phyloP scores from a whole-genome alignment of 2,329 filamentous ascomycete genomes.

The Hymenoscyphus infarciens region DNA sequence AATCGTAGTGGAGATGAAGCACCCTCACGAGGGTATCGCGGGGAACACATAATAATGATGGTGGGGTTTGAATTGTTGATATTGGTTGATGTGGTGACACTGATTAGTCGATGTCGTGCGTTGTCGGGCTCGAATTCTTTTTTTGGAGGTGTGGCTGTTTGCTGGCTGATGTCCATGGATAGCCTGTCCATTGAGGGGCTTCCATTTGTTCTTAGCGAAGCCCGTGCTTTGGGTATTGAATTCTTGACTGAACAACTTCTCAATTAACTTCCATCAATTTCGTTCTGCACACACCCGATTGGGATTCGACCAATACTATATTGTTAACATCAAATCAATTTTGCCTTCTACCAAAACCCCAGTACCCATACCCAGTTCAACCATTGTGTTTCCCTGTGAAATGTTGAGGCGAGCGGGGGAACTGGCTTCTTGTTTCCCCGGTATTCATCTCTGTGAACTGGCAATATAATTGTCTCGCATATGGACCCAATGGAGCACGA shows the following conservation, averaged over 20 bases:
- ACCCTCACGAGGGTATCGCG: not conserved
- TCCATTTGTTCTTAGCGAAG: constrained; percentile 6
- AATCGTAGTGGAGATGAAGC: not conserved
- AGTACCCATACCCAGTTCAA: not conserved
- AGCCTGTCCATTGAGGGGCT: not conserved
- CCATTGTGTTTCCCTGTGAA: constrained; percentile 1
- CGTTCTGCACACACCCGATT: too few relatives aligned
- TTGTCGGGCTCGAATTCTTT: constrained; percentile 8
- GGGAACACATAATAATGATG: not conserved
- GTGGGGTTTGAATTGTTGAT: constrained; percentile 5
- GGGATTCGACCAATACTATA: not conserved
- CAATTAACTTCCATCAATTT: not conserved
- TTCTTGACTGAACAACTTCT: not conserved
- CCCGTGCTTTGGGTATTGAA: not conserved
- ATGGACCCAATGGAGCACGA: not conserved
- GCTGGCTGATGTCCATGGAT: not conserved
- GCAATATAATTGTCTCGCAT: not conserved
- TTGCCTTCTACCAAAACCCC: not conserved
- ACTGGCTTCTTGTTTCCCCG: constrained; percentile 7
- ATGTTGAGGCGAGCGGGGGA: constrained; percentile 9
- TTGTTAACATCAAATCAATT: not conserved
- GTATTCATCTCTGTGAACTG: not conserved
- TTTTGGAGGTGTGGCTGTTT: not conserved
- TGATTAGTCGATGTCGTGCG: constrained; percentile 1
- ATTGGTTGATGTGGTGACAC: constrained; percentile 2